Base-by-base conservation (phyloP, 2,329 filamentous ascomycete species). In the Fusarium temperatum region DNA sequence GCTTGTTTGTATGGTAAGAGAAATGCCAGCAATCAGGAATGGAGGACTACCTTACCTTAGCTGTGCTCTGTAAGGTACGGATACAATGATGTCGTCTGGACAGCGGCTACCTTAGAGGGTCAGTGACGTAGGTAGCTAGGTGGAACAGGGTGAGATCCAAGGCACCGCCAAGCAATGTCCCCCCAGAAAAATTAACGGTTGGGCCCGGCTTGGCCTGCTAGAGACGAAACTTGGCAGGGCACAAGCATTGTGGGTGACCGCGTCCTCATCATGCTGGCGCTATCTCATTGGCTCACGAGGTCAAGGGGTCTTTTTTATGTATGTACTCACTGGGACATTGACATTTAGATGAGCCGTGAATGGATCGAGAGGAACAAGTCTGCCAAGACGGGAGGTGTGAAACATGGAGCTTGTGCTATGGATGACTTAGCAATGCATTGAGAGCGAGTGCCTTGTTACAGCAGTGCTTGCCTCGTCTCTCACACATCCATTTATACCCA, bases 141-240 rank as follows among this genome's bases (percentile, higher is more conserved):
- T 55, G 35, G 66, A 26, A 47, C 67, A 56, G 56, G 48, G 39
- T 55, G 18, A 24, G 32, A 57, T 54, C 47, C 66, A 63, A 69
- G 66, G 44, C 51, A 50, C 51, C 45, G 71, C 71, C 71, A 74
- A 74, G 71, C 63, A 72, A 73, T 72, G 51, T 15, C 50, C 68
- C 41, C 47, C 54, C 62, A 14, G 15, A 28, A 72, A 68, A 63
- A 72, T 68, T 42, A 54, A 68, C 71, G 71, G 71, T 56, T 68
- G 71, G 72, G 59, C 59, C 72, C 72, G 72, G 56, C 69, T 68
- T 72, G 68, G 72, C 72, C 58, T 35, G 26, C 53, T 60, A 51
- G 47, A 55, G 42, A 39, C 54, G 50, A 71, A 72, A 64, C 68
- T 72, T 72, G 68, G 69, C 68, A 72, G 63, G 57, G 47, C 66